phyloP scores from a whole-genome alignment of 1,139 yeast species.

The Saccharomyces pastorianus region DNA sequence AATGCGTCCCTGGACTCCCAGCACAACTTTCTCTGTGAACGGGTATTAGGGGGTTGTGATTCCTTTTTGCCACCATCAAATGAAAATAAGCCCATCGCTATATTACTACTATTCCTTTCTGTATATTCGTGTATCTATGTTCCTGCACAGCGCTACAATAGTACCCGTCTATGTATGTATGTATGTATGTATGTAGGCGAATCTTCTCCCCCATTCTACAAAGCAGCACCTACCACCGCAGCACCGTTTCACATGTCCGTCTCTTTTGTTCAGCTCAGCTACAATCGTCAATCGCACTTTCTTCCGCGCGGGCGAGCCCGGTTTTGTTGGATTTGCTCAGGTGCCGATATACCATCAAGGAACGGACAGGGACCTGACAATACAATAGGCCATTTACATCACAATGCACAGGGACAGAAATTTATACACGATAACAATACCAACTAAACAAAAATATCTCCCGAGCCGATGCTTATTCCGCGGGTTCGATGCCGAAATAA shows the following conservation, averaged over 20 bases:
- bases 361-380: neutral
- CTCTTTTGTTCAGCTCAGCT: neutral
- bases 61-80: conserved; percentile 17
- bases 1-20: conserved; percentile 61
- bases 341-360: neutral
- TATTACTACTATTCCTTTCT: neutral
- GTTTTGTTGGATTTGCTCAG: neutral
- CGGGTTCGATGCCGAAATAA: neutral
- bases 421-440: neutral
- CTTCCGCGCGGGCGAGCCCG: neutral
- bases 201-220: neutral
- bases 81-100: conserved; percentile 19
- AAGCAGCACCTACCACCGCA: neutral
- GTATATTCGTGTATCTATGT: neutral
- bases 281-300: neutral
- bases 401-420: neutral
- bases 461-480: neutral
- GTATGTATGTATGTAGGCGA: neutral
- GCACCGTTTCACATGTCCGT: neutral
- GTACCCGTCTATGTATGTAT: neutral
- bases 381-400: neutral
- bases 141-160: neutral
- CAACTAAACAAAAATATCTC: neutral
- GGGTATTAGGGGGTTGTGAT: conserved; percentile 31
- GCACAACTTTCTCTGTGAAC: conserved; percentile 49